phyloP scores from a whole-genome alignment of 2,329 filamentous ascomycete genomes.

The Calonectria henricotiae region DNA sequence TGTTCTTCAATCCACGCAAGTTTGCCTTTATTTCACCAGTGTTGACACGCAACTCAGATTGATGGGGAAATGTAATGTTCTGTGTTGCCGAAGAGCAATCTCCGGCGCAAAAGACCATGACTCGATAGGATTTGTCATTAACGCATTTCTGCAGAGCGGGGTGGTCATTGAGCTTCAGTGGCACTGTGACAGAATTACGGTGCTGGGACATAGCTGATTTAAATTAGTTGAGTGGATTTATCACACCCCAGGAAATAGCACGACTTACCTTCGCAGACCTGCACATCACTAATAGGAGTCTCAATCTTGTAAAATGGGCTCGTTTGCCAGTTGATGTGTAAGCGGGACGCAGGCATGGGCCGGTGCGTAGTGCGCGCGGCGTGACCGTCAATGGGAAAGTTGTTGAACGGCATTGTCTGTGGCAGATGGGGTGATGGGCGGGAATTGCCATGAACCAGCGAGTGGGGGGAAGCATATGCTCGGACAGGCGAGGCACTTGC shows the following conservation, averaged over 20 bases:
- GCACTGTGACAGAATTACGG: constrained; percentile 65
- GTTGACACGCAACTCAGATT: constrained; percentile 94
- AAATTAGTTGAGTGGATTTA: constrained; percentile 17
- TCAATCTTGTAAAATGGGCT: constrained; percentile 90
- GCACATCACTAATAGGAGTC: constrained; percentile 75
- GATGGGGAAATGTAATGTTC: constrained; percentile 91
- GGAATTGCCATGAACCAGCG: constrained; percentile 35
- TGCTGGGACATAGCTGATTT: constrained; percentile 71
- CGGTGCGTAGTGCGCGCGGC: constrained; percentile 46
- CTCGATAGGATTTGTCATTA: constrained; percentile 74
- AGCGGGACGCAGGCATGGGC: constrained; percentile 41
- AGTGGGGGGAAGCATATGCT: constrained; percentile 36
- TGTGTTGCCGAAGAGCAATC: constrained; percentile 75
- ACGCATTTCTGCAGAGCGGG: constrained; percentile 71
- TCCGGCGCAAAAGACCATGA: constrained; percentile 88
- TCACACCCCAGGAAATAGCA: not conserved
- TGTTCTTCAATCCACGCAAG: constrained; percentile 94
- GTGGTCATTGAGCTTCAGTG: constrained; percentile 67
- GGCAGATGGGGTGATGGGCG: constrained; percentile 38
- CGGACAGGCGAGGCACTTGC: constrained; percentile 43
- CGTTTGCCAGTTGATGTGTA: constrained; percentile 68
- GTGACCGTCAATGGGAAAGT: constrained; percentile 37
- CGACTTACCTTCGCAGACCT: constrained; percentile 81
- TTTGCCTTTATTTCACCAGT: constrained; percentile 92
- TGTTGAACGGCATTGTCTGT: constrained; percentile 45